Evolutionary conservation across 1,284 basidiomycete genomes (phyloP).

Genomic region (Cryptococcus sp.): DNA sequence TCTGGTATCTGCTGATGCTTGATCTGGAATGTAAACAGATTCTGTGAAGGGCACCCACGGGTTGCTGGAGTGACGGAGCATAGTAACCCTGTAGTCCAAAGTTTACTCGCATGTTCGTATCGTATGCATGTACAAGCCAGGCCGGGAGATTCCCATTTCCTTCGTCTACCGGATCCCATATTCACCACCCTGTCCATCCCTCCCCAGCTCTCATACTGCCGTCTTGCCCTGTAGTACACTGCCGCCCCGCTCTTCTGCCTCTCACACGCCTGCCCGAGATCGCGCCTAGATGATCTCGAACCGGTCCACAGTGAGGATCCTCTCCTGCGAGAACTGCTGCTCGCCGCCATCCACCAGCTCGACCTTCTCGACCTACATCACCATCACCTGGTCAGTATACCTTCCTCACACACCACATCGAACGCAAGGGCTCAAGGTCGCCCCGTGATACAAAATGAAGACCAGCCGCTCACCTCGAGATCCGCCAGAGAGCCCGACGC

Average conservation of each 20-base stretch:
- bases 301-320: slow-evolving; percentile 66
- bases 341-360: slow-evolving; percentile 60
- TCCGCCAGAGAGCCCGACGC: slow-evolving; percentile 73
- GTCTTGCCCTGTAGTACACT: background rate
- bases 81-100: background rate
- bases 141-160: background rate
- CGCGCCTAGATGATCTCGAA: slow-evolving; percentile 56
- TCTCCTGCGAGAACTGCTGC: slow-evolving; percentile 72
- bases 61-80: background rate
- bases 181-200: background rate
- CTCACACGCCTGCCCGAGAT: background rate
- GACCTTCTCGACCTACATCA: too few relatives aligned
- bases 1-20: too few relatives aligned
- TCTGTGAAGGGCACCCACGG: too few relatives aligned
- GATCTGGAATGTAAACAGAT: too few relatives aligned
- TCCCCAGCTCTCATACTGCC: background rate
- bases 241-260: background rate
- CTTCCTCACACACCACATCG: too few relatives aligned
- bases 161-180: background rate
- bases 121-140: slow-evolving; percentile 10
- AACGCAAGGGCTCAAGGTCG: too few relatives aligned
- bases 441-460: too few relatives aligned
- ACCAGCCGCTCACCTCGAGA: slow-evolving; percentile 63
- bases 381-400: too few relatives aligned
- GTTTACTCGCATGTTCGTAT: slow-evolving; percentile 3